phyloP scores from a whole-genome alignment of 2,329 filamentous ascomycete genomes.

The Ophioceras dolichostomum region DNA sequence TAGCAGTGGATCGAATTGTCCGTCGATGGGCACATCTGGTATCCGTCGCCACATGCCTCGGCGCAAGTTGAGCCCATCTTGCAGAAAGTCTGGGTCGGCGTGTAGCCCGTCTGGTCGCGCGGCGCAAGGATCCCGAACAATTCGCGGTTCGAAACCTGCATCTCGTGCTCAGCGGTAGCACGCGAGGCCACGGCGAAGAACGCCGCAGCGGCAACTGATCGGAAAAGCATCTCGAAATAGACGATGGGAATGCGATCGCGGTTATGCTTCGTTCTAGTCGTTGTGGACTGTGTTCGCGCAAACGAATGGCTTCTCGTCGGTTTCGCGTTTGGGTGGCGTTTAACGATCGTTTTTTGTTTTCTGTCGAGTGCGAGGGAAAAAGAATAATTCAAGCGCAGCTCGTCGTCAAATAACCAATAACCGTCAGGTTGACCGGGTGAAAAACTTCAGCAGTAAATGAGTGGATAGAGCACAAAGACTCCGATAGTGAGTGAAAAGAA shows the following conservation, averaged over 20 bases:
- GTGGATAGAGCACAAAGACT: slow-evolving; percentile 1
- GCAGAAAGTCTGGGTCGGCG: slow-evolving; percentile 34
- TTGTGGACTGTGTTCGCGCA: no score
- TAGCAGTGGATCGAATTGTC: slow-evolving; percentile 45
- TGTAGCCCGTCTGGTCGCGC: slow-evolving; percentile 29
- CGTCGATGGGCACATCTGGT: slow-evolving; percentile 33
- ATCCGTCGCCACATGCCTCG: slow-evolving; percentile 40
- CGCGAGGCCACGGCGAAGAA: slow-evolving; percentile 27
- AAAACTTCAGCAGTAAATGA: slow-evolving; percentile 1
- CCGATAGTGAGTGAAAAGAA: not conserved
- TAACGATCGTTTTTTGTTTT: not conserved
- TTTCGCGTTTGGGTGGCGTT: not conserved
- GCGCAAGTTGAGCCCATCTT: slow-evolving; percentile 37
- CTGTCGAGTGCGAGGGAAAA: not conserved
- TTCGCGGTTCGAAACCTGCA: slow-evolving; percentile 21
- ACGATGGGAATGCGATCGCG: no score
- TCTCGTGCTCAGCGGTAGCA: slow-evolving; percentile 18
- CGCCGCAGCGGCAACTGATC: slow-evolving; percentile 25
- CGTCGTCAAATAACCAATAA: not conserved
- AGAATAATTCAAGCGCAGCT: not conserved
- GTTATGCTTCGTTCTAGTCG: no score
- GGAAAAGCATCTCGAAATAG: slow-evolving; percentile 36
- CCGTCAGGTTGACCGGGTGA: not conserved
- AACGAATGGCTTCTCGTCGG: no score
- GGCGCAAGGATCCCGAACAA: slow-evolving; percentile 23